phyloP scores from a whole-genome alignment of 306 rosid genomes.

The Prunus padus region DNA sequence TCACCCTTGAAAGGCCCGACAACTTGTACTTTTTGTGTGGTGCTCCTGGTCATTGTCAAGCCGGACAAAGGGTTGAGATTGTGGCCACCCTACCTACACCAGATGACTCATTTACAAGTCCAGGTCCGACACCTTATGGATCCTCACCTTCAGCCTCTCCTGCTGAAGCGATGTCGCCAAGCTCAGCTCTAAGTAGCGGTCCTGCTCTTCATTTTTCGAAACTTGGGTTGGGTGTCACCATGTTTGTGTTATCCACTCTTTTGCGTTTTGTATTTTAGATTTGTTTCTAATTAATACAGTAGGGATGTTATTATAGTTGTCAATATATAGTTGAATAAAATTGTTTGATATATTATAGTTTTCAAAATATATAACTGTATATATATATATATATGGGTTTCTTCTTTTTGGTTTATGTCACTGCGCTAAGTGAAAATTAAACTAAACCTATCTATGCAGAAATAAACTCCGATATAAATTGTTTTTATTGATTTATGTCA shows the following conservation, averaged over 20 bases:
- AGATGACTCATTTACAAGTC: neutral
- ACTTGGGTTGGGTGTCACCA: neutral
- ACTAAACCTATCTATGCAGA: no score
- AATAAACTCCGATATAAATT: no score
- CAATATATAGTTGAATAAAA: no score
- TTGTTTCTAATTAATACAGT: neutral
- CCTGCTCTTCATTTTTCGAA: neutral
- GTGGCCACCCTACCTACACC: neutral
- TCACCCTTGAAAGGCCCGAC: slow-evolving; percentile 16
- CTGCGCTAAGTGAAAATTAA: no score
- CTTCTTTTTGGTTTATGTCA: no score
- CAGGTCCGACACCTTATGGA: neutral
- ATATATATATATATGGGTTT: no score
- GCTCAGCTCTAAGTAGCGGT: neutral
- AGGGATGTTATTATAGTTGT: neutral
- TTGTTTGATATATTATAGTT: no score
- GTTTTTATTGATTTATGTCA: no score
- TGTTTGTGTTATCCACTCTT: neutral
- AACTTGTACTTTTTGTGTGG: slow-evolving; percentile 31
- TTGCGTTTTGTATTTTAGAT: neutral
- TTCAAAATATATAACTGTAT: no score
- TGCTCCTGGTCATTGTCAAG: slow-evolving; percentile 14
- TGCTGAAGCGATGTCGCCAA: neutral
- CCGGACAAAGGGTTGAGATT: slow-evolving; percentile 23
- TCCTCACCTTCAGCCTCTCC: neutral